These are phyloP conservation scores for Naganishia sp. DNA, from an alignment of 1,284 basidiomycete genomes.

Conservation along the genomic window DNA sequence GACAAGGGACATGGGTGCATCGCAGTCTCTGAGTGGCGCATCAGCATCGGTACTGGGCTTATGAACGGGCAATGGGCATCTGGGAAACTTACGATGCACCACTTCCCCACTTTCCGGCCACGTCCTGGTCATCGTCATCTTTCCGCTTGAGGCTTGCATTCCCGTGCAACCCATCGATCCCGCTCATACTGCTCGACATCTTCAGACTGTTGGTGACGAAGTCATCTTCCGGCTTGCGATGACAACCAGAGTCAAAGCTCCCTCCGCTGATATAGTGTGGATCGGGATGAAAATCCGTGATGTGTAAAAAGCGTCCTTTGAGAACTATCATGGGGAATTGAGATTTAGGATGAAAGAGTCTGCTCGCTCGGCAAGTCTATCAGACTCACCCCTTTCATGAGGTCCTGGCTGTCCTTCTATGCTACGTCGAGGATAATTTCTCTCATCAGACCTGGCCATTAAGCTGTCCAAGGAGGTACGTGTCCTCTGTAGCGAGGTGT, in stretches of 20 bases:
- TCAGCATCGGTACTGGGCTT: not conserved
- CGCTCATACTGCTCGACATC: constrained; percentile 21
- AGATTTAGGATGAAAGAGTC: too few species aligned
- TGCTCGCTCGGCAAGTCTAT: too few species aligned
- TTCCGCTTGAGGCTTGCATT: constrained; percentile 25
- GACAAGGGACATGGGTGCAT: constrained; percentile 74
- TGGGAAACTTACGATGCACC: constrained; percentile 46
- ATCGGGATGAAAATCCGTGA: constrained; percentile 56
- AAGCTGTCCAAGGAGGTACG: constrained; percentile 2
- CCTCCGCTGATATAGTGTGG: constrained; percentile 49
- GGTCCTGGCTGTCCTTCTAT: not conserved
- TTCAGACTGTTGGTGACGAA: constrained; percentile 31
- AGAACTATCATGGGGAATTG: constrained; percentile 30
- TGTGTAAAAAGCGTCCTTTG: constrained; percentile 51
- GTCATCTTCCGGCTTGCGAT: constrained; percentile 36
- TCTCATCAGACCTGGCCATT: constrained; percentile 5
- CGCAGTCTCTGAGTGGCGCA: constrained; percentile 67
- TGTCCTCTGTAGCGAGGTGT: not conserved
- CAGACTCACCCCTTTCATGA: constrained; percentile 16
- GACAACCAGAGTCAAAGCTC: constrained; percentile 50
- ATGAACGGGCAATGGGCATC: not conserved
- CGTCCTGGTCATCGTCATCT: constrained; percentile 15
- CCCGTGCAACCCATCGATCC: constrained; percentile 24
- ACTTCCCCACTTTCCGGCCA: constrained; percentile 49
- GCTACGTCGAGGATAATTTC: too few species aligned